Percentiles rank a stretch among this genome's conserved stretches.
Evolutionary conservation across 2,329 filamentous ascomycete genomes (phyloP).

Genomic region (Colletotrichum sidae): DNA sequence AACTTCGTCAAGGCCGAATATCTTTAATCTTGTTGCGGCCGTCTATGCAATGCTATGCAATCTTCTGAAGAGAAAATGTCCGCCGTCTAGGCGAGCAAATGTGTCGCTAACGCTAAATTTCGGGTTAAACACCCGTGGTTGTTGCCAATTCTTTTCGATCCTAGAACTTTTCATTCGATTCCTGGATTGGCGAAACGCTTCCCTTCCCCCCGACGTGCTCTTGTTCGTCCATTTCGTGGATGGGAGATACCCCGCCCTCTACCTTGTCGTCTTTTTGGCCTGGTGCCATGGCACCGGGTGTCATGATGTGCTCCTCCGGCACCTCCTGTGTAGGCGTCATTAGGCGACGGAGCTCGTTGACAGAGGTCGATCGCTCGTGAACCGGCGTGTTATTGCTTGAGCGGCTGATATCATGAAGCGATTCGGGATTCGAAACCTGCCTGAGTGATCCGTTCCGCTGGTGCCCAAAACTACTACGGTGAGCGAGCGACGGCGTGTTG

Average conservation of each 20-base stretch:
- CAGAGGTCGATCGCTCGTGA: constrained; percentile 17
- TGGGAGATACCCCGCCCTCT: constrained; percentile 24
- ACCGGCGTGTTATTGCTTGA: constrained; percentile 12
- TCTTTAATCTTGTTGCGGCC: not conserved
- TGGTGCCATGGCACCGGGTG: constrained; percentile 12
- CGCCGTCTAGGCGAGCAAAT: not conserved
- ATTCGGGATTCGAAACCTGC: constrained; percentile 29
- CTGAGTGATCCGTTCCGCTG: constrained; percentile 47
- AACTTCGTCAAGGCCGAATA: constrained; percentile 25
- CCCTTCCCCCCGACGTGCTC: constrained; percentile 13
- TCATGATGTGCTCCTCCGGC: constrained; percentile 36
- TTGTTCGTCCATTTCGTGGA: constrained; percentile 32
- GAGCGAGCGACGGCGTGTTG: constrained; percentile 18
- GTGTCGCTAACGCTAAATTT: not conserved
- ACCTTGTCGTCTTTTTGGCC: constrained; percentile 14
- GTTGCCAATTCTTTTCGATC: not conserved
- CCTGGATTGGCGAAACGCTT: constrained; percentile 18
- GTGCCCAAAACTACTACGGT: constrained; percentile 30
- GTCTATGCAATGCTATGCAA: constrained; percentile 29
- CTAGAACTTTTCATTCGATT: constrained; percentile 20
- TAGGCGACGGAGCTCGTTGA: constrained; percentile 35
- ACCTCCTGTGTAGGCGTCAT: constrained; percentile 42
- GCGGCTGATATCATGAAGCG: constrained; percentile 27
- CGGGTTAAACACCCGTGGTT: not conserved
- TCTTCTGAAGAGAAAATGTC: constrained; percentile 2